Evolutionary conservation across 768 basidiomycete genomes (phyloP), one percentile per base, ranked within the genome.

Genomic region (Coprinellus micaceus): DNA sequence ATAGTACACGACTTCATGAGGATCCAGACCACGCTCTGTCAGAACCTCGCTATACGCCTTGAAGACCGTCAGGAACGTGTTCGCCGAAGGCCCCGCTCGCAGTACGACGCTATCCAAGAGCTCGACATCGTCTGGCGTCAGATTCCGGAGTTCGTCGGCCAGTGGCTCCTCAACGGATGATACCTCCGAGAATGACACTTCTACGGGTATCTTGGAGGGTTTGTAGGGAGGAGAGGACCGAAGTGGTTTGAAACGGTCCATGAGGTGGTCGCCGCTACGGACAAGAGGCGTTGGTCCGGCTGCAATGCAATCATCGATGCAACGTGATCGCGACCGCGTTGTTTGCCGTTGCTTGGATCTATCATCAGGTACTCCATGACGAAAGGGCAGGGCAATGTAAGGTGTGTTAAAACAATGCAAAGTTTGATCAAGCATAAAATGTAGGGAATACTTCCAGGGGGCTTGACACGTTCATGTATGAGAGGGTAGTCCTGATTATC

Each of bases 21-120:
- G 79, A 59, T 92, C 88, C n/a, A 93, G 70, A 2, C 86, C 86
- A 2, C 85, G 80, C 61, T 89, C 86, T 56, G 81, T 79, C 22
- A 94, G 72, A 21, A 92, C 81, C 55, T 89, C 85, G 64, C 86
- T 89, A 70, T 94, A 94, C 0, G 91, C 88, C 65, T 89, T 91
- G 77, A 91, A 85, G n/a, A 92, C 81, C 4, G 82, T 80, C 37
- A 90, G 76, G 64, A 93, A 93, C 0, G 88, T 88, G 3, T 88
- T 88, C 15, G 89, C 86, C 9, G 77, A 72, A 7, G 82, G 74
- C 4, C 85, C 79, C 41, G 88, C 89, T 52, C 86, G 83, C 56
- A 74, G 66, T 25, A 94, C 82, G 12, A 94, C 87, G 22, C 82
- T 81, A 60, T 93, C 88, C 44, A 94, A 75, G 60, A 94, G 79